A percentile compares a stretch with the other conserved stretches of the same genome.
Conservation (phyloP, 306 rosid species). For the Betula pendula region DNA sequence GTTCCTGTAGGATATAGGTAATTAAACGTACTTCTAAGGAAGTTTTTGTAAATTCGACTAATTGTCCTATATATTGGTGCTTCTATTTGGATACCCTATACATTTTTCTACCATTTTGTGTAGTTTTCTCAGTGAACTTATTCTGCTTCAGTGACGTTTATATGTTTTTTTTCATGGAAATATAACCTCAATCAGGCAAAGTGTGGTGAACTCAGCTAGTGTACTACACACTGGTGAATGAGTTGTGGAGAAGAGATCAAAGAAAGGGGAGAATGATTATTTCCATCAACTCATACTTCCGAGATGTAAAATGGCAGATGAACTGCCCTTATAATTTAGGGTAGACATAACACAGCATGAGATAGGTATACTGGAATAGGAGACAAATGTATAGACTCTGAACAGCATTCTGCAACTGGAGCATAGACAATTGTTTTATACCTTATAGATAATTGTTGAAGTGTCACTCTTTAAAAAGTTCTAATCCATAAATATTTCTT, state of each 20-base stretch:
- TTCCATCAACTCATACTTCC: too few relatives aligned
- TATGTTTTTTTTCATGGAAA: neutral
- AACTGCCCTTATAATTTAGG: neutral
- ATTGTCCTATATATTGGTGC: neutral
- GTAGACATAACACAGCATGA: neutral
- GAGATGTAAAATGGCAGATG: neutral
- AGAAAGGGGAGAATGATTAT: too few relatives aligned
- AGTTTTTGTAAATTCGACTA: neutral
- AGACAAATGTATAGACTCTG: too few relatives aligned
- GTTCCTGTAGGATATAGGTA: slow-evolving; percentile 88
- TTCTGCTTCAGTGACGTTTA: neutral
- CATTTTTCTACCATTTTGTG: neutral
- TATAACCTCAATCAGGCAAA: neutral
- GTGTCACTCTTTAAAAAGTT: neutral
- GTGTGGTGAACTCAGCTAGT: neutral
- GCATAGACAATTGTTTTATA: too few relatives aligned
- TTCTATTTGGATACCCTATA: neutral
- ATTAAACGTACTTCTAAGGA: slow-evolving; percentile 5
- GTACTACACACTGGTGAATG: neutral
- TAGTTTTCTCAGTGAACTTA: neutral
- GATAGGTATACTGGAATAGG: neutral
- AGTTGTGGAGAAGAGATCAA: neutral
- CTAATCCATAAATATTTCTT: neutral
- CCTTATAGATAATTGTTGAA: too few relatives aligned
- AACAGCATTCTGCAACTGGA: too few relatives aligned